phyloP scores from a whole-genome alignment of 164 flowering plant species.

The Amborella trichopoda region DNA sequence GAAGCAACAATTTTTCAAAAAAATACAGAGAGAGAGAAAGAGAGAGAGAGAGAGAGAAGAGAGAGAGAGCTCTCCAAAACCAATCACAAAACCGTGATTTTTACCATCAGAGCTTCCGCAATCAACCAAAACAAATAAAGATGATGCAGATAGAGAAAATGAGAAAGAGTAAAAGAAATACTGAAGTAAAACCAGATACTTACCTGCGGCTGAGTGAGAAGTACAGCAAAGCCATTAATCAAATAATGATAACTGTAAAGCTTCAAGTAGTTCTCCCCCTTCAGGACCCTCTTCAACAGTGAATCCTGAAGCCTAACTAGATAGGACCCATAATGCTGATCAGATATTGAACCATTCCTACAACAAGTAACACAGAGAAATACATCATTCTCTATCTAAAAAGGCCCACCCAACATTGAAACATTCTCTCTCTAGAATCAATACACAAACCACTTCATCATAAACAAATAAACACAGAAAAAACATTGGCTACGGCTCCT shows the following conservation, averaged over 20 bases:
- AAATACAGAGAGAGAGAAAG: not conserved
- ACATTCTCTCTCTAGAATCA: not conserved
- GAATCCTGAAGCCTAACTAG: slow-evolving; percentile 66
- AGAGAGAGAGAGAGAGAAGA: not conserved
- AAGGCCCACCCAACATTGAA: not conserved
- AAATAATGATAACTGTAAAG: slow-evolving; percentile 89
- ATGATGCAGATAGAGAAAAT: not conserved
- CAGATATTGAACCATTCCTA: slow-evolving; percentile 52
- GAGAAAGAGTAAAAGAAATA: not conserved
- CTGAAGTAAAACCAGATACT: not conserved
- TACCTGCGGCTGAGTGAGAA: slow-evolving; percentile 86
- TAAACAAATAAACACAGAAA: no score
- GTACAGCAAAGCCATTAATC: slow-evolving; percentile 92
- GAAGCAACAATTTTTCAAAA: not conserved
- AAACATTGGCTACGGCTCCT: not conserved
- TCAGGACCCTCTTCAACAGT: slow-evolving; percentile 50
- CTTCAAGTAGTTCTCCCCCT: slow-evolving; percentile 82
- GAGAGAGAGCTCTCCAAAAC: not conserved
- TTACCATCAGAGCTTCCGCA: not conserved
- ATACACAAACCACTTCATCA: not conserved
- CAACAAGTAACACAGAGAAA: slow-evolving; percentile 3
- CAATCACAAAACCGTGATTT: not conserved
- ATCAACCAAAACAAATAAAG: not conserved
- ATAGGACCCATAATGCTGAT: slow-evolving; percentile 25
- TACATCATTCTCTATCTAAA: no score